These are phyloP conservation scores for Penicillium robsamsonii DNA, from an alignment of 495 filamentous ascomycete species.

Conservation along the genomic window DNA sequence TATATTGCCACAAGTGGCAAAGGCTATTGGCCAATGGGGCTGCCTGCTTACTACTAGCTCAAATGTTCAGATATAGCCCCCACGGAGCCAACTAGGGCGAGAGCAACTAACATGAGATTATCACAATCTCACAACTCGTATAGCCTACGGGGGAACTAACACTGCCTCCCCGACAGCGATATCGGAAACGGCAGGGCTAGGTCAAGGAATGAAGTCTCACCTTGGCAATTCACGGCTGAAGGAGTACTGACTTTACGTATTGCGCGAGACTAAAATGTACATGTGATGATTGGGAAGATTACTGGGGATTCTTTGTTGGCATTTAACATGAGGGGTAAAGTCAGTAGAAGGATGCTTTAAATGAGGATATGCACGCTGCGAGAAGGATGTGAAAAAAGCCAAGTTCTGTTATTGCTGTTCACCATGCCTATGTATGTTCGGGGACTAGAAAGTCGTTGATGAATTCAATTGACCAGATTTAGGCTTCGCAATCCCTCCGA, in stretches of 20 bases:
- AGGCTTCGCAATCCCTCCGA: conserved; percentile 11
- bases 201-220: not conserved
- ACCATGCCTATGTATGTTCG: not conserved
- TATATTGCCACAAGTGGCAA: too few species aligned
- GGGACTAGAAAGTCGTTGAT: not conserved
- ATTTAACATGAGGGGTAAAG: not conserved
- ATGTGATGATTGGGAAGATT: not conserved
- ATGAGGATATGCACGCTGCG: too few species aligned
- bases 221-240: not conserved
- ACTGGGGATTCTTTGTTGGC: not conserved
- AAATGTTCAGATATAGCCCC: not conserved
- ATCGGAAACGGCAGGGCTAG: not conserved
- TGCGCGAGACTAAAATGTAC: not conserved
- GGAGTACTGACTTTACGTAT: not conserved
- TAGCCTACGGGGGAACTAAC: not conserved
- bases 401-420: not conserved
- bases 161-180: not conserved
- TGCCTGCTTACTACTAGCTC: too few species aligned
- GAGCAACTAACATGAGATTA: too few species aligned
- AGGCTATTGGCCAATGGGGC: too few species aligned
- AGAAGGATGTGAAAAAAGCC: too few species aligned
- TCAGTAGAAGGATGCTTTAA: not conserved
- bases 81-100: too few species aligned
- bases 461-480: not conserved
- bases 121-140: not conserved